Percentiles rank a stretch among this genome's conserved stretches.
Evolutionary conservation across 257 asterid genomes (phyloP).

Genomic region (Jasminum sambac): DNA sequence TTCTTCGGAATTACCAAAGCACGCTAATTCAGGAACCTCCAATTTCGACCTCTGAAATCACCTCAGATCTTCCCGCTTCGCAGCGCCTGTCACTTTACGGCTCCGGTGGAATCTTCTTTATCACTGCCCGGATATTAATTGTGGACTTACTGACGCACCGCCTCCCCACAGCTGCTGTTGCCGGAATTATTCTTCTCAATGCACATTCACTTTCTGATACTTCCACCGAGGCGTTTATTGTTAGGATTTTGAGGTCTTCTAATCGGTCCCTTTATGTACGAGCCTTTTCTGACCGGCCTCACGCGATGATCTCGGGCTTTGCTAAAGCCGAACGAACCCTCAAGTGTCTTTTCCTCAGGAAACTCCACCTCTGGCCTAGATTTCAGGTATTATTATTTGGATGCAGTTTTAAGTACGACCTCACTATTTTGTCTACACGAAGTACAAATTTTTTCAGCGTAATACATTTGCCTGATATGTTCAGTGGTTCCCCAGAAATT

Average conservation of each 20-base stretch:
- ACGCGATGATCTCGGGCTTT: conserved; percentile 84
- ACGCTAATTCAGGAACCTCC: conserved; percentile 5
- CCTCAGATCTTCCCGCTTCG: conserved; percentile 69
- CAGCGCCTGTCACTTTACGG: conserved; percentile 71
- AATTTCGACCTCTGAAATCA: conserved; percentile 57
- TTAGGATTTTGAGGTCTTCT: conserved; percentile 65
- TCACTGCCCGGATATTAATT: conserved; percentile 84
- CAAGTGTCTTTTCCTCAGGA: conserved; percentile 77
- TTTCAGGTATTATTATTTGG: conserved; percentile 60
- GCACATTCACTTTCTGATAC: conserved; percentile 85
- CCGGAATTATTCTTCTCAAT: conserved; percentile 76
- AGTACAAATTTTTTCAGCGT: not conserved
- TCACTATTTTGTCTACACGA: not conserved
- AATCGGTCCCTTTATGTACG: conserved; percentile 66
- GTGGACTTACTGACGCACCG: conserved; percentile 87
- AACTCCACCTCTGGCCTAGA: conserved; percentile 97
- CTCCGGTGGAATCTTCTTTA: conserved; percentile 69
- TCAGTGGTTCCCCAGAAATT: not conserved
- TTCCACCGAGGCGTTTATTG: conserved; percentile 91
- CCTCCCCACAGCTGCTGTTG: conserved; percentile 58
- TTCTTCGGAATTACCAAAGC: conserved; percentile 30
- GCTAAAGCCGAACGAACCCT: conserved; percentile 87
- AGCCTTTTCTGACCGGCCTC: conserved; percentile 90
- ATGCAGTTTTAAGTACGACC: not conserved
- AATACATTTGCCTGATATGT: not conserved